These are phyloP conservation scores for Nannizziopsis barbatae DNA, from an alignment of 2,329 filamentous ascomycete genomes.

Conservation along the genomic window DNA sequence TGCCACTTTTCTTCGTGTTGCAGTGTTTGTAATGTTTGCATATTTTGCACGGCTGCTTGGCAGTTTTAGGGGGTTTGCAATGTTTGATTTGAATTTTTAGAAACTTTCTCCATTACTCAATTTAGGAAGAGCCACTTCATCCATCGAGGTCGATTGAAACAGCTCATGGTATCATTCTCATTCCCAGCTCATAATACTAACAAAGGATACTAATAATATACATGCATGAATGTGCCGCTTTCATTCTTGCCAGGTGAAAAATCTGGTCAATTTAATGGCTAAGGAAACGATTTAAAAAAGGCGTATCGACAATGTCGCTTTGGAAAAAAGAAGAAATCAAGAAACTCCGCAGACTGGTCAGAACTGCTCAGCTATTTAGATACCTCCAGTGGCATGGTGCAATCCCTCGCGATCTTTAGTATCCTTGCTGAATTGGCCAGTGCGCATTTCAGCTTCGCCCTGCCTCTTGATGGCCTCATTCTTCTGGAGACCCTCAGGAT, in stretches of 20 bases:
- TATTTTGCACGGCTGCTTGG: too few species aligned
- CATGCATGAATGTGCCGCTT: not conserved
- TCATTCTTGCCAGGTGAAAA: not conserved
- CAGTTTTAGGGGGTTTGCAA: too few species aligned
- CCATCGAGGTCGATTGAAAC: too few species aligned
- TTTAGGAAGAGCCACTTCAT: not conserved
- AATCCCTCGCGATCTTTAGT: conserved; percentile 15
- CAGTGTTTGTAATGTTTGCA: not conserved
- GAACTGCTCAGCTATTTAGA: not conserved
- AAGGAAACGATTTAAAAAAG: not conserved
- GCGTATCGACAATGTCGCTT: not conserved
- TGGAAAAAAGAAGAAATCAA: not conserved
- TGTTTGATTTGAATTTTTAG: too few species aligned
- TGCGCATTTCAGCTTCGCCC: conserved; percentile 27
- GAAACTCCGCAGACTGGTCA: not conserved
- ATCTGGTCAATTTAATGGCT: not conserved
- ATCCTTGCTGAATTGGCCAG: conserved; percentile 21
- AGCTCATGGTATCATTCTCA: too few species aligned
- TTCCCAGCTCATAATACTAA: too few species aligned
- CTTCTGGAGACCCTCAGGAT: conserved; percentile 26
- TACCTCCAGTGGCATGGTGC: conserved; percentile 9
- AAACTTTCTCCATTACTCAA: not conserved
- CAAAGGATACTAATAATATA: too few species aligned
- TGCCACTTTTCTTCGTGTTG: not conserved
- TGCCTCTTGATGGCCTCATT: conserved; percentile 29